Evolutionary conservation across 768 basidiomycete species (phyloP), one percentile per base, ranked within the genome.

Genomic region (Phaeotremella fagi): DNA sequence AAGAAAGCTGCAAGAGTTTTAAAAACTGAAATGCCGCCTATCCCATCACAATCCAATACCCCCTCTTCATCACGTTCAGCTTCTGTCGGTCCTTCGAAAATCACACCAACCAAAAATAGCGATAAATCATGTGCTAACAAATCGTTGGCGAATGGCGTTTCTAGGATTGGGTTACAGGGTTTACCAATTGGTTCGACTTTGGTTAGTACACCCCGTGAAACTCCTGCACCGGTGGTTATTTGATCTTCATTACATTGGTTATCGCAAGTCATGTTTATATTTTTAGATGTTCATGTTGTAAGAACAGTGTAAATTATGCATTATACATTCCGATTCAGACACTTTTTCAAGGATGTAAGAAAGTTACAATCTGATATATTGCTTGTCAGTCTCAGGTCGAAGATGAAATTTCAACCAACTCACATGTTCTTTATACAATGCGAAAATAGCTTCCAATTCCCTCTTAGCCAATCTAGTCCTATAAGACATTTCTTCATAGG

Each of bases 401-500:
- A 7, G 31, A 16, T n/a, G n/a, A n/a, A 45, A 33, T 26, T 24
- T 57, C 53, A 57, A 50, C 44, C 29, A 1, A 75, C 86, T 75
- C 65, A 95, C 88, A 75, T 88, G 87, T 79, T 90, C 87, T 24
- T 88, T 85, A 71, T 90, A 98, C 60, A 87, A 81, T 64, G 86
- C 83, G 28, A 95, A 73, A 4, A 95, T 83, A 63, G 85, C 85
- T 15, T 89, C 81, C 54, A 98, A 77, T 62, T 92, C 86, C 66
- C 85, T 87, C 64, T 87, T 80, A 33, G 85, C 82, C 53, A 97
- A 86, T 48, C 87, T 87, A 0, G 90, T 88, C 33, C 85, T 80
- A 71, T 85, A 89, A n/a, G 92, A 78, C 53, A 97, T 92, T 73
- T 97, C 92, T 60, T 95, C 90, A 55, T 91, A 87, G 0, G 88